These are phyloP conservation scores for Scenedesmus sp. DNA, from an alignment of 163 green algal genomes.

Conservation along the genomic window DNA sequence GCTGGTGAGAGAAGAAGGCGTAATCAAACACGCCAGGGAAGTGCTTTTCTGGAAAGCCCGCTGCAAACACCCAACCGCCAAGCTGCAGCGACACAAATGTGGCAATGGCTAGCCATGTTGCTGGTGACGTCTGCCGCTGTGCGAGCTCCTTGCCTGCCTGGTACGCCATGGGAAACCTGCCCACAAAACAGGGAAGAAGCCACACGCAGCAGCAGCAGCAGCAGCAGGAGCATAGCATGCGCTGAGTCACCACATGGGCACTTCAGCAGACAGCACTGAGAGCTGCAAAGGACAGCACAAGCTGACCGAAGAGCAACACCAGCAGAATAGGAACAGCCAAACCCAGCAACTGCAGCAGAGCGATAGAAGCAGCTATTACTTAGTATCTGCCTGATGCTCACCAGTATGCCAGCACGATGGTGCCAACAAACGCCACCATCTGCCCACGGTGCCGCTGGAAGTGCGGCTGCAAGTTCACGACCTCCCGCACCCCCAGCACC, in stretches of 20 bases:
- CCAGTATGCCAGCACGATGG: conserved; percentile 50
- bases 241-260: no score
- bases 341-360: background rate
- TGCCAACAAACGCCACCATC: conserved; percentile 51
- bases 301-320: no score
- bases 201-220: background rate
- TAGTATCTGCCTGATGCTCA: background rate
- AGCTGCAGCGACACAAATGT: conserved; percentile 42
- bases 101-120: background rate
- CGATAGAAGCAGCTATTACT: background rate
- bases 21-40: conserved; percentile 47
- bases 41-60: conserved; percentile 46
- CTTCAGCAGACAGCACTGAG: background rate
- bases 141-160: conserved; percentile 32
- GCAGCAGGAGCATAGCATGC: no score
- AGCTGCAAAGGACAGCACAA: background rate
- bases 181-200: background rate
- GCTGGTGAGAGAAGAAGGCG: conserved; percentile 32
- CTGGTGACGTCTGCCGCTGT: background rate
- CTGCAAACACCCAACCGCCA: conserved; percentile 46
- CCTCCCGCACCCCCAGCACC: background rate
- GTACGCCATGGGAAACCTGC: conserved; percentile 24
- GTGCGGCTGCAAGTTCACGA: conserved; percentile 13
- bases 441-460: conserved; percentile 30
- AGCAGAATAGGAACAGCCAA: background rate